Percentiles rank a stretch among this genome's conserved stretches.
These are phyloP conservation scores for Pleurotus djamor DNA, from an alignment of 768 basidiomycete genomes.

Conservation along the genomic window DNA sequence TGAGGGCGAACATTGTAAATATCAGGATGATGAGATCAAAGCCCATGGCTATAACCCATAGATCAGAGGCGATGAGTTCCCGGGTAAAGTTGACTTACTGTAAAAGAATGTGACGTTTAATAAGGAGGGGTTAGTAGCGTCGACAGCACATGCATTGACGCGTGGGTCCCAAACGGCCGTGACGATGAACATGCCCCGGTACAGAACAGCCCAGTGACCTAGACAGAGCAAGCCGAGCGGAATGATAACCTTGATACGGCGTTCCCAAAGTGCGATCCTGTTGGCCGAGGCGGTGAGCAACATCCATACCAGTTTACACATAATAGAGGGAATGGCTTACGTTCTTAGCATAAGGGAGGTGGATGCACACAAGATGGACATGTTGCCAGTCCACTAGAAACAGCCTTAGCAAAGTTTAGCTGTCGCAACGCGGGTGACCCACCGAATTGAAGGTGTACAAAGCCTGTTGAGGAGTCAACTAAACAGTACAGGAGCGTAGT, in stretches of 20 bases:
- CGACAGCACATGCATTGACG: slow-evolving; percentile 45
- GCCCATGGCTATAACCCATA: slow-evolving; percentile 53
- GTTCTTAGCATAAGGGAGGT: slow-evolving; percentile 72
- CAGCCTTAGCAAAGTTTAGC: slow-evolving; percentile 1
- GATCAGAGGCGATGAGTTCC: not conserved
- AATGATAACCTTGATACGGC: slow-evolving; percentile 45
- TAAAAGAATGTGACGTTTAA: slow-evolving; percentile 69
- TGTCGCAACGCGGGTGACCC: slow-evolving; percentile 14
- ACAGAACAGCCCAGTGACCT: slow-evolving; percentile 65
- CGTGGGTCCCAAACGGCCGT: slow-evolving; percentile 47
- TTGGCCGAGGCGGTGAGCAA: slow-evolving; percentile 4
- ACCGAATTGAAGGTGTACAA: slow-evolving; percentile 71
- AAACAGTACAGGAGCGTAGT: not conserved
- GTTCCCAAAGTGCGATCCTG: slow-evolving; percentile 73
- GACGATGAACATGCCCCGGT: slow-evolving; percentile 70
- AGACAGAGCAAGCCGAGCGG: slow-evolving; percentile 53
- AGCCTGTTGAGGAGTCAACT: slow-evolving; percentile 31
- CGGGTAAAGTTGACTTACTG: slow-evolving; percentile 42
- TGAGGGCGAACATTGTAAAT: slow-evolving; percentile 53
- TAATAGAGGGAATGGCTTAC: slow-evolving; percentile 29
- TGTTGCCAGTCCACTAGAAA: slow-evolving; percentile 58
- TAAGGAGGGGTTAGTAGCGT: slow-evolving; percentile 49
- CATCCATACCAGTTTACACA: too few species aligned
- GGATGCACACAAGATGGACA: slow-evolving; percentile 63
- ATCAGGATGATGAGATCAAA: slow-evolving; percentile 63